phyloP scores from a whole-genome alignment of 176 grass and related monocot species.

The Ananas comosus region DNA sequence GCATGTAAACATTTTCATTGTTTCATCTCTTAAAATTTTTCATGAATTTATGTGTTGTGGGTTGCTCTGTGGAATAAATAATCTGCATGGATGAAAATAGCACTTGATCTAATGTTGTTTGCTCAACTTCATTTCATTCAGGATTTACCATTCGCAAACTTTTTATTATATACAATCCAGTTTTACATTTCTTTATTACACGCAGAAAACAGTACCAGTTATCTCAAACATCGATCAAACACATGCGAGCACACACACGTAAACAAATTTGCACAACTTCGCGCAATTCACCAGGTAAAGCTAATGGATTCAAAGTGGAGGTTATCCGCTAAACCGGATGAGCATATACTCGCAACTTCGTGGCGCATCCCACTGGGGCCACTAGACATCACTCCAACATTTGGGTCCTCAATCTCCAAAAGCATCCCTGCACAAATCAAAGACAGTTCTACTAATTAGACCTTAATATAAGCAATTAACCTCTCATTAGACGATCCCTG shows the following conservation, averaged over 20 bases:
- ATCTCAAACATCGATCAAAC: not conserved
- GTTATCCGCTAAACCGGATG: constrained; percentile 28
- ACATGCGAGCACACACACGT: not conserved
- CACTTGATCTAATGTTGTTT: no score
- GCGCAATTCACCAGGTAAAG: constrained; percentile 33
- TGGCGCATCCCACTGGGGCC: constrained; percentile 33
- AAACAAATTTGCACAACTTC: not conserved
- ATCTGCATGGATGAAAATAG: no score
- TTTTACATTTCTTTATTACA: no score
- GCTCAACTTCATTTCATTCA: no score
- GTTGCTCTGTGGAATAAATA: no score
- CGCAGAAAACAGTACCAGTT: no score
- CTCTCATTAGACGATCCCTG: no score
- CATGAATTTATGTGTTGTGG: no score
- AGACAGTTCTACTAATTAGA: not conserved
- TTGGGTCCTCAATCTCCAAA: constrained; percentile 21
- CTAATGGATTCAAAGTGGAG: constrained; percentile 52
- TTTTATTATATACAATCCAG: no score
- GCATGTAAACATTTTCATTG: no score
- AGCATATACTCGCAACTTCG: constrained; percentile 39
- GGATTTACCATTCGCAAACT: no score
- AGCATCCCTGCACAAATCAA: constrained; percentile 24
- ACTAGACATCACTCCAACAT: constrained; percentile 42
- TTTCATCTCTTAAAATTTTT: no score
- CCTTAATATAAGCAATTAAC: not conserved